These are phyloP conservation scores for Candida gorgasii DNA, from an alignment of 805 yeast genomes.

Conservation along the genomic window DNA sequence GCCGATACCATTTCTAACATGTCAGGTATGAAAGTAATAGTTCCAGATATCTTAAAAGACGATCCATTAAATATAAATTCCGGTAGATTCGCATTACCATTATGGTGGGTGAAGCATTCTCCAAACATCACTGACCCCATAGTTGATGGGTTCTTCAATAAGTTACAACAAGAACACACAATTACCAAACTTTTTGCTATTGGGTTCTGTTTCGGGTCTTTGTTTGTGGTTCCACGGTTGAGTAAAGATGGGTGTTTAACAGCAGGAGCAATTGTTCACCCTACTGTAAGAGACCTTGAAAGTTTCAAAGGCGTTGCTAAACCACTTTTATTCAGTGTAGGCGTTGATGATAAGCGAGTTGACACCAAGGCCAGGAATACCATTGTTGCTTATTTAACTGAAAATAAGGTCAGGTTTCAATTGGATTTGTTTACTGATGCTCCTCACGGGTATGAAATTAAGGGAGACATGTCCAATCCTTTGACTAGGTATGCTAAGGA, in stretches of 20 bases:
- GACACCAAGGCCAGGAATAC: constrained; percentile 56
- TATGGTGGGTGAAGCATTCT: constrained; percentile 13
- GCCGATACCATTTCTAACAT: constrained; percentile 26
- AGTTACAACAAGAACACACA: constrained; percentile 1
- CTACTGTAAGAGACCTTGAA: constrained; percentile 69
- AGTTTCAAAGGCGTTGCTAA: constrained; percentile 48
- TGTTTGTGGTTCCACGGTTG: constrained; percentile 28
- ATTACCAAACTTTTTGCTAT: constrained; percentile 11
- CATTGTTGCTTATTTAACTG: constrained; percentile 54
- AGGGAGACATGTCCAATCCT: constrained; percentile 59
- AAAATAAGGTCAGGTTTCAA: constrained; percentile 55
- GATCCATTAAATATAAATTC: constrained; percentile 17
- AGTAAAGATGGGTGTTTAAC: constrained; percentile 40
- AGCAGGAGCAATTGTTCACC: constrained; percentile 77
- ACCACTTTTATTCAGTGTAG: constrained; percentile 70
- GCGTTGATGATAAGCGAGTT: constrained; percentile 65
- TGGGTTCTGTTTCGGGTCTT: constrained; percentile 28
- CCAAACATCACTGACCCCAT: constrained; percentile 14
- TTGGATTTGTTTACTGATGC: constrained; percentile 60
- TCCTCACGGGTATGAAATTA: constrained; percentile 72
- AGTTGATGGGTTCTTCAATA: constrained; percentile 10
- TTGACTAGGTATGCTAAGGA: constrained; percentile 61
- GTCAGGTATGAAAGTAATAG: constrained; percentile 21
- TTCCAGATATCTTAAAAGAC: constrained; percentile 32
- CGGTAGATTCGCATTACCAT: constrained; percentile 4